Base-by-base conservation (phyloP, 768 basidiomycete genomes). In the Rhodosporidiobolus sp. region DNA sequence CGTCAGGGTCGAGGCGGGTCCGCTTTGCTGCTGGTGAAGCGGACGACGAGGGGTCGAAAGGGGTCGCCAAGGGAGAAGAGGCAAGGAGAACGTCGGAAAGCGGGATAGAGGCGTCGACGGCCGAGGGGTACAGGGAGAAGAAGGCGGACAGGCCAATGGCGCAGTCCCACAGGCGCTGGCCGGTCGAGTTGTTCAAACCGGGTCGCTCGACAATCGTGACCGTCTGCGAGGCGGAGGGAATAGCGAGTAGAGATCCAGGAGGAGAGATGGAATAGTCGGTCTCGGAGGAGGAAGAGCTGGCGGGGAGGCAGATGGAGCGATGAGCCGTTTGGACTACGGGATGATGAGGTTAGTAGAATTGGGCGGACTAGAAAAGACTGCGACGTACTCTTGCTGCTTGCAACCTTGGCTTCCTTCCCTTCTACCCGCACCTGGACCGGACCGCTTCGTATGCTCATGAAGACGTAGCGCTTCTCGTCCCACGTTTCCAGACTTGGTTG, bases 91-190 rank as follows among this genome's bases (percentile, higher is more conserved):
- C n/a, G n/a, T n/a, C n/a, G n/a, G 63, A 5, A 12, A 57, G 55
- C 1, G 53, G 45, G 1, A 10, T 5, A 17, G 60, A 30, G 3
- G 73, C 20, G 53, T 35, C 49, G 34, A 76, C 52, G 1, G 62
- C 49, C 10, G 22, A 24, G 10, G 67, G 65, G 28, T 59, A 19
- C 12, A 70, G 61, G 28, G 74, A 63, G 28, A 76, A 56, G 65
- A 52, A 76, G 32, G 64, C 52, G 6, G 67, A 56, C 10, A 76
- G 49, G 12, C 64, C 74, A 38, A 76, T 65, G 2, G 75, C 72
- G 48, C 75, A 76, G 55, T 76, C 75, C 75, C 75, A 76, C 4
- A 76, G 45, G 1, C 75, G 65, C 55, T 73, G 72, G 1, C 75
- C 75, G 9, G 75, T 76, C 60, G 72, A 73, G 52, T 76, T 76